phyloP scores from a whole-genome alignment of 2,329 filamentous ascomycete genomes.

The Fusarium decemcellulare region DNA sequence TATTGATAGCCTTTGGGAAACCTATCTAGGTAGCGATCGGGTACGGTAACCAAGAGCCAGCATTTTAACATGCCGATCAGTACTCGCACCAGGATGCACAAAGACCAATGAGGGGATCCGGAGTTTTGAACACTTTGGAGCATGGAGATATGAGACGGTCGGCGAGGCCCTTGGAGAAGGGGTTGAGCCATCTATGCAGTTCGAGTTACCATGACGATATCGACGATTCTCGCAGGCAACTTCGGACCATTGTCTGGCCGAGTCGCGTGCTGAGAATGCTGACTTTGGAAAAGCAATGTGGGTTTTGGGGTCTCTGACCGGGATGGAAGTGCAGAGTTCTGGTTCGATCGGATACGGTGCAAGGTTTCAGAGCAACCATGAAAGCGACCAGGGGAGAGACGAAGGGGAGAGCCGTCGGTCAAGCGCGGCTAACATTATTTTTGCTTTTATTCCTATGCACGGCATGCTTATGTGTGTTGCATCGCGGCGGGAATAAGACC shows the following conservation, averaged over 20 bases:
- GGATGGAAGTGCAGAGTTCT: conserved; percentile 9
- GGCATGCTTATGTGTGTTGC: conserved; percentile 4
- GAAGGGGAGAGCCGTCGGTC: neutral
- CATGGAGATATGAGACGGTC: too few relatives aligned
- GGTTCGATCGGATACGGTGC: conserved; percentile 8
- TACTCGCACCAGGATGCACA: too few relatives aligned
- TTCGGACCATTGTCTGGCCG: neutral
- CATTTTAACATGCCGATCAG: neutral
- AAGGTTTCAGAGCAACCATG: neutral
- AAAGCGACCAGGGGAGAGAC: neutral
- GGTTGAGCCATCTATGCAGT: neutral
- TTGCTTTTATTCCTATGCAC: neutral
- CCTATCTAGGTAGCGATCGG: too few relatives aligned
- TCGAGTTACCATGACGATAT: neutral
- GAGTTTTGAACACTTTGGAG: too few relatives aligned
- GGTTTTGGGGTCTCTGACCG: neutral
- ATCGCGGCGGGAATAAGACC: neutral
- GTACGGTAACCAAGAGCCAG: neutral
- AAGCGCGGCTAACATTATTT: conserved; percentile 4
- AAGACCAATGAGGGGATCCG: too few relatives aligned
- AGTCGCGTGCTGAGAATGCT: conserved; percentile 1
- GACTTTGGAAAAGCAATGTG: neutral
- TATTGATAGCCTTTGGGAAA: too few relatives aligned
- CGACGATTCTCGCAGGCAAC: neutral
- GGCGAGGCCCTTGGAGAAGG: neutral